phyloP scores from a whole-genome alignment of 1,284 basidiomycete species.

The Apiotrichum veenhuisii region DNA sequence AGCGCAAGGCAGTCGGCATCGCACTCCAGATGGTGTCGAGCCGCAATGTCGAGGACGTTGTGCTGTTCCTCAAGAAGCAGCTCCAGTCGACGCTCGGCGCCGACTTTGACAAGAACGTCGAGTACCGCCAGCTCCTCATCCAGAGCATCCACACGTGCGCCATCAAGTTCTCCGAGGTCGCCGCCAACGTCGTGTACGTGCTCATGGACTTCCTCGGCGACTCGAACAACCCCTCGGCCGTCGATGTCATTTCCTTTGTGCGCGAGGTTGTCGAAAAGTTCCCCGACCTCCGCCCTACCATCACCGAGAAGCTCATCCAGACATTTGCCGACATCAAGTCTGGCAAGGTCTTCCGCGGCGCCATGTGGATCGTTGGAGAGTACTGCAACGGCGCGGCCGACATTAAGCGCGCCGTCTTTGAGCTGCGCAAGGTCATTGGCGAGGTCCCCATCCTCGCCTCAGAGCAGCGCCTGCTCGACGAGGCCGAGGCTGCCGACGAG shows the following conservation, averaged over 20 bases:
- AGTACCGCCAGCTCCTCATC: constrained; percentile 94
- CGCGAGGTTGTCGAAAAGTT: constrained; percentile 98
- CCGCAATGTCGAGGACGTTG: constrained; percentile 96
- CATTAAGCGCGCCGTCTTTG: constrained; percentile 70
- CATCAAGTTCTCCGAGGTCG: constrained; percentile 97
- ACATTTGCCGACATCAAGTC: constrained; percentile 90
- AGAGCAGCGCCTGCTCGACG: constrained; percentile 76
- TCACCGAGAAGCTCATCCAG: constrained; percentile 79
- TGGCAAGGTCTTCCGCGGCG: constrained; percentile 94
- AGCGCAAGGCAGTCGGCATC: constrained; percentile 84
- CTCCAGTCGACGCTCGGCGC: constrained; percentile 86
- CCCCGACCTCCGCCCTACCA: constrained; percentile 76
- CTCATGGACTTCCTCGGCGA: constrained; percentile 99
- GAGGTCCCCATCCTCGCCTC: constrained; percentile 94
- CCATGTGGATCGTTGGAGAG: constrained; percentile 97
- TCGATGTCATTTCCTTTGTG: constrained; percentile 95
- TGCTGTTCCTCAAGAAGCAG: constrained; percentile 95
- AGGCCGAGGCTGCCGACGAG: constrained; percentile 60
- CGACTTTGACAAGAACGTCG: constrained; percentile 71
- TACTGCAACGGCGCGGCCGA: constrained; percentile 68
- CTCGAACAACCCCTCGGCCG: constrained; percentile 87
- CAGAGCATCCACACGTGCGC: constrained; percentile 97
- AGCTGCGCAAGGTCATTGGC: constrained; percentile 83
- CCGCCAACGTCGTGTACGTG: constrained; percentile 91
- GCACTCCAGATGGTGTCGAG: constrained; percentile 92